Evolutionary conservation across 257 asterid species (phyloP).

Genomic region (Mitragyna speciosa): DNA sequence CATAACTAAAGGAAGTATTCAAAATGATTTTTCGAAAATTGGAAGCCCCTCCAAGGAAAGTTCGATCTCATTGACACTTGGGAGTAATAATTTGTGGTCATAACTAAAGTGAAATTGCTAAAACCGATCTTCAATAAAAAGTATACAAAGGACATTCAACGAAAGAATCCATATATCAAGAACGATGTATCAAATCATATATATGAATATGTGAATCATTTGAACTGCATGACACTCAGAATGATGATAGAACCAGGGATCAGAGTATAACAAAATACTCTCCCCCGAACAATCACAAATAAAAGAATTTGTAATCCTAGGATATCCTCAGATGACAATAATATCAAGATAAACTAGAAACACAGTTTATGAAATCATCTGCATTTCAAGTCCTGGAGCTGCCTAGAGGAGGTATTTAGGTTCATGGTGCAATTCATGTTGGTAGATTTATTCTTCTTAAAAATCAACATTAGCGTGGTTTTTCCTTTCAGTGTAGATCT

Average conservation of each 20-base stretch:
- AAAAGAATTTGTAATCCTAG: not conserved
- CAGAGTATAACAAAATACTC: not conserved
- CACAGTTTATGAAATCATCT: not conserved
- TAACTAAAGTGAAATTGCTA: too few relatives aligned
- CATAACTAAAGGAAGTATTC: too few relatives aligned
- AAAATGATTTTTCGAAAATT: too few relatives aligned
- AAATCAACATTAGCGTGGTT: constrained; percentile 33
- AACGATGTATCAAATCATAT: too few relatives aligned
- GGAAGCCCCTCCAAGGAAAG: too few relatives aligned
- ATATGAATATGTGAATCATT: too few relatives aligned
- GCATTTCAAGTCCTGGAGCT: constrained; percentile 6
- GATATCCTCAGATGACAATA: not conserved
- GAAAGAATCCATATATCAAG: too few relatives aligned
- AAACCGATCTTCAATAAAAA: too few relatives aligned
- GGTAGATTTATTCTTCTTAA: constrained; percentile 40
- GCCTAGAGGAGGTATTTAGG: constrained; percentile 3
- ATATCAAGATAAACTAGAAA: too few relatives aligned
- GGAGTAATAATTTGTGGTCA: too few relatives aligned
- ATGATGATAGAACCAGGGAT: not conserved
- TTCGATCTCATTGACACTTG: too few relatives aligned
- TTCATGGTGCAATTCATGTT: constrained; percentile 41
- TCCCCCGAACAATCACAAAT: not conserved
- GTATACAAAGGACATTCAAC: too few relatives aligned
- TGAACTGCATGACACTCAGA: not conserved
- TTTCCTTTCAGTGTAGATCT: constrained; percentile 39